A percentile compares a stretch with the other conserved stretches of the same genome.
These are phyloP conservation scores for Phytophthora vignae DNA, from an alignment of 352 stramenopile species.

Conservation along the genomic window DNA sequence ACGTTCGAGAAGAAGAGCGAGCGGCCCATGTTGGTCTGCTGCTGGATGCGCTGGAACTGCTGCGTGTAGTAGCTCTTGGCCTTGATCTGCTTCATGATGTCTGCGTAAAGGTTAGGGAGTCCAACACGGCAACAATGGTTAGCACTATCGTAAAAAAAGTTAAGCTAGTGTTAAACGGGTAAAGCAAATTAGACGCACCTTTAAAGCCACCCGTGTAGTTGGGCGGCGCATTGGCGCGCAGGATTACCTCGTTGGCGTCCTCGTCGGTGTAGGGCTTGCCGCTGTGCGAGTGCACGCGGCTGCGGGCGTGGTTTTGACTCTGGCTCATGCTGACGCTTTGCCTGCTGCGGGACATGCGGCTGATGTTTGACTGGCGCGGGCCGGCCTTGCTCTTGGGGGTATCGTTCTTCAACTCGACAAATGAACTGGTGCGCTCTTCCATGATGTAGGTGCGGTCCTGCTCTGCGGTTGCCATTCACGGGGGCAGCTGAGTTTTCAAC, in stretches of 20 bases:
- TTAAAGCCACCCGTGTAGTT: conserved; percentile 73
- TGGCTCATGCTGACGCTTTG: conserved; percentile 43
- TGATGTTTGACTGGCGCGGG: conserved; percentile 8
- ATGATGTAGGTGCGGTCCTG: conserved; percentile 41
- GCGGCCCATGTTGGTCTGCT: conserved; percentile 75
- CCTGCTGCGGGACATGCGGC: conserved; percentile 30
- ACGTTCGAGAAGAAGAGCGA: conserved; percentile 72
- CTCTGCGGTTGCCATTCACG: conserved; percentile 33
- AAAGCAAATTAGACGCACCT: conserved; percentile 16
- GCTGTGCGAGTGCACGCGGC: conserved; percentile 37
- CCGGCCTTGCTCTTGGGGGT: conserved; percentile 26
- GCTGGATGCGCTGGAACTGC: conserved; percentile 84
- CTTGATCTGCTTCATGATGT: conserved; percentile 85
- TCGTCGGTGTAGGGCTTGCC: conserved; percentile 53
- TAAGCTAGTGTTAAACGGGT: neutral
- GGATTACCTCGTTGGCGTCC: conserved; percentile 75
- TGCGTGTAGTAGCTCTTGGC: conserved; percentile 81
- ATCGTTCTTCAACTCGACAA: conserved; percentile 53
- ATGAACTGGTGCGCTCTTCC: conserved; percentile 65
- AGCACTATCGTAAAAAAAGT: neutral
- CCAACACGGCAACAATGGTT: neutral
- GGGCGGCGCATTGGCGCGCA: conserved; percentile 69
- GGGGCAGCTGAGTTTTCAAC: neutral
- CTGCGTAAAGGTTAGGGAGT: conserved; percentile 26
- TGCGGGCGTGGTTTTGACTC: conserved; percentile 35